Base-by-base conservation (phyloP, 768 basidiomycete genomes). In the Exidia glandulosa region DNA sequence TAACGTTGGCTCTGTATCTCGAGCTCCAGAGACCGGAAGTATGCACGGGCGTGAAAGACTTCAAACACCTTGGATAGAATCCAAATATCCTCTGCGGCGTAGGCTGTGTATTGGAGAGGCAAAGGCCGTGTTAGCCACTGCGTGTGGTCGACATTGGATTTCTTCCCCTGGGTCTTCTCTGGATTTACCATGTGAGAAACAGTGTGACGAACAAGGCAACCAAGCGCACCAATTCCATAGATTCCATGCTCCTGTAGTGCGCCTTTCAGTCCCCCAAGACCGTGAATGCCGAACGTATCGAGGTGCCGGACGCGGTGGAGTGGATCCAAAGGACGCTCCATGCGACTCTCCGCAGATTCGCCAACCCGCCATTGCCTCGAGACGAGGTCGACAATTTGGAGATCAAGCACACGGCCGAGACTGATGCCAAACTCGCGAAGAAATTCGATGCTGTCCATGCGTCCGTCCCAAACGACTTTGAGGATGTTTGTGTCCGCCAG, bases 391-490 rank as follows among this genome's bases (percentile, higher is more conserved):
- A 69, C 77, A 14, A 77, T 67, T 60, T 77, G 76, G 25, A 78
- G 69, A 61, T 78, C 77, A 14, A 77, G 60, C 10, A 77, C 68
- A 12, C 69, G 67, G 6, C 65, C 62, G 23, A 77, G 62, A 0
- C 50, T 25, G 23, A 74, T 65, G 2, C 68, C 67, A 33, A 72
- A 73, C 0, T 61, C 52, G 16, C 66, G 56, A 5, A 23, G 62
- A 2, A 78, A 65, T 60, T 77, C 76, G 32, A 72, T 63, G 65
- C 66, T 74, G 63, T 77, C 77, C 64, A 71, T 72, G 1, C 76
- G 69, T 13, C 75, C 76, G 62, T 78, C 77, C 72, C 74, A 78
- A 61, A 75, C 73, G 61, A 78, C 62, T 64, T 77, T 77, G 32
- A 69, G 65, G 33, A 75, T 62, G 2, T 52, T 30, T 13, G 67